Conservation (phyloP, 768 basidiomycete species). For the Trichaptum fuscoviolaceum region DNA sequence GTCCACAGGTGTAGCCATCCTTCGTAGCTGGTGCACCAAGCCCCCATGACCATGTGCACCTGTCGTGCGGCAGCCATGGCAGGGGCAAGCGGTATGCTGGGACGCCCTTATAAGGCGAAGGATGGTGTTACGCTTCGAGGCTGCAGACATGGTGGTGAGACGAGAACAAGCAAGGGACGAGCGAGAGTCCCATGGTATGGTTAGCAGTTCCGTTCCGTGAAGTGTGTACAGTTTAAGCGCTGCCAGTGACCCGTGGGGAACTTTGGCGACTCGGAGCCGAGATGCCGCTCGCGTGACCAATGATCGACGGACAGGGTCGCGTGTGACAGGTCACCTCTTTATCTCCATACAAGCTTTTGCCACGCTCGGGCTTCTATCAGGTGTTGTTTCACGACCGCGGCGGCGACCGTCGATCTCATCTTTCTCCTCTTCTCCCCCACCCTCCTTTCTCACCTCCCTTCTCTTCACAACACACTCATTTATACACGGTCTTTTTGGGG, state of each 20-base stretch:
- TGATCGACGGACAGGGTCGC: neutral
- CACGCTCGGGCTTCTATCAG: neutral
- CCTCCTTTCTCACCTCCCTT: slow-evolving; percentile 18
- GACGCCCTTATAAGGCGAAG: slow-evolving; percentile 70
- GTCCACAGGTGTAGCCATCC: slow-evolving; percentile 74
- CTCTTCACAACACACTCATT: slow-evolving; percentile 6
- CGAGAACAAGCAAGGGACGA: slow-evolving; percentile 3
- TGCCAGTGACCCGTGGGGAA: neutral
- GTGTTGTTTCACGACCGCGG: slow-evolving; percentile 1
- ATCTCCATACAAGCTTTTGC: neutral
- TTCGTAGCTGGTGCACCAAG: slow-evolving; percentile 58
- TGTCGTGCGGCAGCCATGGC: slow-evolving; percentile 58
- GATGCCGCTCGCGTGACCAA: neutral
- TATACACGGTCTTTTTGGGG: neutral
- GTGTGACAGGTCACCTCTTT: neutral
- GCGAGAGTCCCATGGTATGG: slow-evolving; percentile 19
- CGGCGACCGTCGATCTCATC: neutral
- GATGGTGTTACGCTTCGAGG: slow-evolving; percentile 56
- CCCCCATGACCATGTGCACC: slow-evolving; percentile 35
- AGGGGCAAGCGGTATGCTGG: slow-evolving; percentile 72
- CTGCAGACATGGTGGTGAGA: slow-evolving; percentile 25
- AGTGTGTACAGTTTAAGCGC: slow-evolving; percentile 1
- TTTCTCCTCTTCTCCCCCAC: neutral
- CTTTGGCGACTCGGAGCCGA: neutral
- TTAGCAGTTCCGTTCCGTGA: neutral